These are phyloP conservation scores for Bidens hawaiensis DNA, from an alignment of 140 eudicot species.

Conservation along the genomic window DNA sequence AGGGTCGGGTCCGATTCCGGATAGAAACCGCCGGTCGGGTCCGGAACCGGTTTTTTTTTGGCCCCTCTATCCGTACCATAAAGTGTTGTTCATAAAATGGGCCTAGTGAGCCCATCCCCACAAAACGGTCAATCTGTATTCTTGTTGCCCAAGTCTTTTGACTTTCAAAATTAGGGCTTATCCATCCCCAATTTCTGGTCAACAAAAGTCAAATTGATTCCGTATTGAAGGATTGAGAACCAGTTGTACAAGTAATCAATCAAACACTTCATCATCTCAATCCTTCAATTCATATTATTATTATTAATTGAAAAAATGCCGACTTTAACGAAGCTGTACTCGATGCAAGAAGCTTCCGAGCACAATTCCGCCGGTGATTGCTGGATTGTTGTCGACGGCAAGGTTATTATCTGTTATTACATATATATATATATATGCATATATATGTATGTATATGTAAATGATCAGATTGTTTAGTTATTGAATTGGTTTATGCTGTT, in stretches of 20 bases:
- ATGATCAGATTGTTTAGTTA: neutral
- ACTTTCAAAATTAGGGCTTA: slow-evolving; percentile 1
- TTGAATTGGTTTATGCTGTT: slow-evolving; percentile 2
- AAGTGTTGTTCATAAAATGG: neutral
- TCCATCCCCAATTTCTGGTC: slow-evolving; percentile 1
- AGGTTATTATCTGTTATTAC: slow-evolving; percentile 42
- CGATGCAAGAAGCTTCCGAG: slow-evolving; percentile 75
- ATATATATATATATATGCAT: neutral
- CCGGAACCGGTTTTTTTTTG: too few relatives aligned
- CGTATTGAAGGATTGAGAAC: slow-evolving; percentile 15
- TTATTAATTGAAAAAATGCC: slow-evolving; percentile 57
- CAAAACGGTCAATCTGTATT: neutral
- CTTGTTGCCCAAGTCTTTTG: slow-evolving; percentile 17
- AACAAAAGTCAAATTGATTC: slow-evolving; percentile 7
- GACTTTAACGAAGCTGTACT: slow-evolving; percentile 65
- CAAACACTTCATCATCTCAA: slow-evolving; percentile 3
- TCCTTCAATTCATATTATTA: slow-evolving; percentile 15
- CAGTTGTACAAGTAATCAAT: neutral
- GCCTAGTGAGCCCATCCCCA: slow-evolving; percentile 16
- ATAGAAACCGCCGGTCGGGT: too few relatives aligned
- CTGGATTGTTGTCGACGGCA: slow-evolving; percentile 90
- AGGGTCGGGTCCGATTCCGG: too few relatives aligned
- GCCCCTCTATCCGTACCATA: too few relatives aligned
- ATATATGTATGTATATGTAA: neutral
- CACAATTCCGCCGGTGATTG: slow-evolving; percentile 88